Percentiles rank a stretch among this genome's conserved stretches.
Conservation (phyloP, 768 basidiomycete genomes). For the Rhodotorula paludigena region DNA sequence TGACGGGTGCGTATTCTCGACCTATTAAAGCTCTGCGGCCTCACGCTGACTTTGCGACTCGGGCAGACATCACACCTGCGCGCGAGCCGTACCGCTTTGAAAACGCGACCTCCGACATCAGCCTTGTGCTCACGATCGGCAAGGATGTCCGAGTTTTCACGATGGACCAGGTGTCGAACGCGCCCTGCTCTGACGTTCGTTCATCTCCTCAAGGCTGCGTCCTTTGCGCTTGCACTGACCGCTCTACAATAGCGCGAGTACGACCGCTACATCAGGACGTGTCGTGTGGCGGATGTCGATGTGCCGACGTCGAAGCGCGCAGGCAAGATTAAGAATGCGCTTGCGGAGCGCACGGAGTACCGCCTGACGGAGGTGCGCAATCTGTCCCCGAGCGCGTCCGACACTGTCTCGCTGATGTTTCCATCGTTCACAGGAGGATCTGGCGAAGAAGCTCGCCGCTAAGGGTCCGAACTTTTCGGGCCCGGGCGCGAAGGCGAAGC, state of each 20-base stretch:
- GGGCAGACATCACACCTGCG: background rate
- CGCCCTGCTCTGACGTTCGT: conserved; percentile 60
- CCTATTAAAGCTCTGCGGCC: too few relatives aligned
- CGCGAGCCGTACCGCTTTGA: conserved; percentile 34
- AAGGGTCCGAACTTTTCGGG: conserved; percentile 51
- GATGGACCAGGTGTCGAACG: conserved; percentile 86
- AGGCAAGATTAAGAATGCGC: conserved; percentile 9
- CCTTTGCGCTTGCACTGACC: background rate
- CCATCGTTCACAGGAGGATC: conserved; percentile 83
- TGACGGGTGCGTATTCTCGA: conserved; percentile 60
- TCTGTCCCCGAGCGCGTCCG: conserved; percentile 4
- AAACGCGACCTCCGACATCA: conserved; percentile 51
- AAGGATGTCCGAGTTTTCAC: conserved; percentile 58
- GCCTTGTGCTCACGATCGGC: conserved; percentile 72
- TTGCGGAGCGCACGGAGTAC: conserved; percentile 55
- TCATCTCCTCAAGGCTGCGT: background rate
- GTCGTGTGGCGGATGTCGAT: conserved; percentile 56
- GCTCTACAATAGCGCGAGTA: conserved; percentile 61
- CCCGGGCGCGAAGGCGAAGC: conserved; percentile 52
- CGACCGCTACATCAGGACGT: conserved; percentile 56
- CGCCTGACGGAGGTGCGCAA: conserved; percentile 72
- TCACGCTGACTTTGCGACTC: too few relatives aligned
- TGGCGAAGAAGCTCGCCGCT: conserved; percentile 69
- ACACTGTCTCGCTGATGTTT: conserved; percentile 25
- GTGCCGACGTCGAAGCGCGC: conserved; percentile 54